These are phyloP conservation scores for Wickerhamiella brachini DNA, from an alignment of 805 yeast genomes.

Conservation along the genomic window DNA sequence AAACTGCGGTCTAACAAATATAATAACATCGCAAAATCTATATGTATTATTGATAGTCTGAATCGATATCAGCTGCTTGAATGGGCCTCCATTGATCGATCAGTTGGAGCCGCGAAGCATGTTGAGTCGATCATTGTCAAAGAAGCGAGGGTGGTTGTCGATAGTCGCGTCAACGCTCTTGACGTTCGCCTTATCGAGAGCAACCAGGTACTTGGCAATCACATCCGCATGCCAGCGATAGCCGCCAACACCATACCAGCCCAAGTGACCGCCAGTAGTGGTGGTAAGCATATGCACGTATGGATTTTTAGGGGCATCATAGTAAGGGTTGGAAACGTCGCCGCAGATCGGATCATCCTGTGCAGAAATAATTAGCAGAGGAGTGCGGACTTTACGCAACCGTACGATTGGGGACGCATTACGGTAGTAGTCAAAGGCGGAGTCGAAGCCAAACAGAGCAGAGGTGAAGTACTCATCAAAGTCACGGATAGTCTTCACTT, in stretches of 20 bases:
- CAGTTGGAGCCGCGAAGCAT: not conserved
- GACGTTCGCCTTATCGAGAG: conserved; percentile 14
- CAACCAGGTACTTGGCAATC: conserved; percentile 30
- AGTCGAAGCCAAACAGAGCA: conserved; percentile 48
- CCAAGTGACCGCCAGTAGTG: conserved; percentile 67
- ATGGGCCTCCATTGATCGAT: no score
- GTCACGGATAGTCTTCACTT: conserved; percentile 28
- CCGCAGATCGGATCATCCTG: conserved; percentile 67
- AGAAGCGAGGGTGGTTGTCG: not conserved
- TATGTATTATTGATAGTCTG: not conserved
- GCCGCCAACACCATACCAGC: conserved; percentile 53
- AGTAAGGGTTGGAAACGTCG: conserved; percentile 35
- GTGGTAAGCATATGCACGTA: conserved; percentile 44
- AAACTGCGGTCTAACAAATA: not conserved
- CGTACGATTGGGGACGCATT: conserved; percentile 44
- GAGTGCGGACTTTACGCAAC: conserved; percentile 41
- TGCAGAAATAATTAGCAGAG: conserved; percentile 49
- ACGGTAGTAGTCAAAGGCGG: conserved; percentile 52
- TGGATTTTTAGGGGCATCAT: conserved; percentile 43
- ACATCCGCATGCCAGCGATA: conserved; percentile 55
- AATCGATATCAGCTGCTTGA: no score
- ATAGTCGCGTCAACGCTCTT: not conserved
- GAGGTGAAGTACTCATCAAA: conserved; percentile 59
- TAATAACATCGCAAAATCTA: not conserved
- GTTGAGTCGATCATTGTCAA: not conserved